Base-by-base conservation (phyloP, 331 rosid species). In the Rosa hybrid region DNA sequence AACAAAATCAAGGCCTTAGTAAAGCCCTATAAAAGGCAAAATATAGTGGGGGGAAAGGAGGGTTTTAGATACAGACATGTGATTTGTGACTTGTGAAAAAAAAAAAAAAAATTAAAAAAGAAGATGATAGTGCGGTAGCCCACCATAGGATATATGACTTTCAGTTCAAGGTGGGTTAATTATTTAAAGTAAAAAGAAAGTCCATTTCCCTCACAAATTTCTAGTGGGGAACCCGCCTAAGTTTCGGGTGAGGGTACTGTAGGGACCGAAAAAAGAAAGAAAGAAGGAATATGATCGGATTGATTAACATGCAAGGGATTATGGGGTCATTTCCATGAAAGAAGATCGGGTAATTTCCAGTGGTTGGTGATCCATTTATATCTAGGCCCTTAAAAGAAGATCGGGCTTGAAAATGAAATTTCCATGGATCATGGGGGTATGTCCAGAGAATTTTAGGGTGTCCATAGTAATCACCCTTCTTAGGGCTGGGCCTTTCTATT, bases 101-200 rank as follows among this genome's bases (percentile, higher is more conserved):
- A 4, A 8, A 17, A 27, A 63, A 30, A 45, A 3, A 57, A 51
- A 3, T 13, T 21, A 41, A 12, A 74, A 46, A 38, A 8, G 21
- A 21, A 14, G 23, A 34, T 8, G 38, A 57, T 85, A 84, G 86
- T 79, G 88, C 81, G 81, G 74, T 84, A 81, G 83, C 84, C 79
- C 86, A 70, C 86, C 80, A 77, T 53, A 72, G 75, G 67, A 27
- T 62, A 49, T 50, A 41, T 68, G 83, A 82, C 77, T 59, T 45
- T 48, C 41, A 76, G 78, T 42, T 41, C 72, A 60, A 75, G 65
- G 71, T 59, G 68, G 78, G 67, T 75, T 86, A 67, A 27, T 75
- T 63, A 70, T 79, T 50, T 25, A 20, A 30, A 60, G 68, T 3
- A 0, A 45, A 56, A 57, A 39, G 45, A 39, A 54, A 38, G 18